Evolutionary conservation across 768 basidiomycete species (phyloP).

Genomic region (Xerocomellus amylosporus): DNA sequence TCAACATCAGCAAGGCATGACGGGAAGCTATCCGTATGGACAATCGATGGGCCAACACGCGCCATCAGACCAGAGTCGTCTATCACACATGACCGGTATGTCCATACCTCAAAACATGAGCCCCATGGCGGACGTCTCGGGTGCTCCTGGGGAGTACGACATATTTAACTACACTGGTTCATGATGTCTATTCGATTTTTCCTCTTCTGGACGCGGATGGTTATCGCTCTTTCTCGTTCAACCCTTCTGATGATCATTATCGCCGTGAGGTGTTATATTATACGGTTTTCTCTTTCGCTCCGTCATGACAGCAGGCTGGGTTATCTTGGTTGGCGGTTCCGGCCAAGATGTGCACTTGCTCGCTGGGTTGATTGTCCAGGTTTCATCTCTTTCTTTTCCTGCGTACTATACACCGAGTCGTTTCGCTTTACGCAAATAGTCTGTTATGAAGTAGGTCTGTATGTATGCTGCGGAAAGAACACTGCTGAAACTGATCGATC

Average conservation of each 20-base stretch:
- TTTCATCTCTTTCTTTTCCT: background rate
- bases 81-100: constrained; percentile 51
- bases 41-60: constrained; percentile 25
- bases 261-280: constrained; percentile 26
- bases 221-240: no score
- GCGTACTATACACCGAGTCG: constrained; percentile 22
- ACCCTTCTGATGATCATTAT: constrained; percentile 27
- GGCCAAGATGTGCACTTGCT: background rate
- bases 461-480: constrained; percentile 32
- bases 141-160: constrained; percentile 47
- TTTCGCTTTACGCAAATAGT: constrained; percentile 22
- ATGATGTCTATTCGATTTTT: constrained; percentile 26
- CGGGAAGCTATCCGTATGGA: constrained; percentile 30
- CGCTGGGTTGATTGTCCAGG: background rate
- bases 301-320: constrained; percentile 7
- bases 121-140: constrained; percentile 42
- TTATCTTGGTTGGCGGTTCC: background rate
- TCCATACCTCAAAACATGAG: constrained; percentile 46
- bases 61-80: constrained; percentile 33
- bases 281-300: constrained; percentile 9
- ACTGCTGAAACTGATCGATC: constrained; percentile 12
- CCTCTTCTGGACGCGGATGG: constrained; percentile 17
- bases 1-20: constrained; percentile 27
- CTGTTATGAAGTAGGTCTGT: constrained; percentile 28
- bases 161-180: constrained; percentile 57